Evolutionary conservation across 1,284 basidiomycete species (phyloP).

Genomic region (Boletus sp.): DNA sequence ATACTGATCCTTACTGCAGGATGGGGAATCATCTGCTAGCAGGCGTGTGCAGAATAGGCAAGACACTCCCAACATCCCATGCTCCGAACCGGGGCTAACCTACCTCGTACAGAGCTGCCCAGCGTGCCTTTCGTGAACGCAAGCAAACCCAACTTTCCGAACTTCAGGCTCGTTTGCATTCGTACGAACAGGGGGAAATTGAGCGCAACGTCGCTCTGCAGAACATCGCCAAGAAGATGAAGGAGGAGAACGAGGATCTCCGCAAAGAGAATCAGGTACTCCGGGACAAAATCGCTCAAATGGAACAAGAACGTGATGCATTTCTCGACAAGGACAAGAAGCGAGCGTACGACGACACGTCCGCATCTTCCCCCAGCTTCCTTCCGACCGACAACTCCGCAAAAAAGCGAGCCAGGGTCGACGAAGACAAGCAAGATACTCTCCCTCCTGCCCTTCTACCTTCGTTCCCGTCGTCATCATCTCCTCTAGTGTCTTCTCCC

Average conservation of each 20-base stretch:
- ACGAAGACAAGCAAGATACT: constrained; percentile 32
- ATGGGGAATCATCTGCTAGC: constrained; percentile 51
- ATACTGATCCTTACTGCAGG: constrained; percentile 28
- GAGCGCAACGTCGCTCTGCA: constrained; percentile 86
- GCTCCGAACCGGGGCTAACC: constrained; percentile 5
- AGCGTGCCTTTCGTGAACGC: constrained; percentile 87
- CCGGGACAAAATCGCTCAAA: constrained; percentile 53
- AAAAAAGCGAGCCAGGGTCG: constrained; percentile 43
- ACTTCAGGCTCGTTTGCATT: constrained; percentile 80
- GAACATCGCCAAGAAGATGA: constrained; percentile 79
- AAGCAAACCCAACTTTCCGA: constrained; percentile 90
- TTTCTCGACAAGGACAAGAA: constrained; percentile 45
- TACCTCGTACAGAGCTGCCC: constrained; percentile 62
- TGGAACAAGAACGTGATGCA: constrained; percentile 44
- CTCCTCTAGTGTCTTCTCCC: constrained; percentile 19
- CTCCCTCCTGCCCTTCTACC: constrained; percentile 30
- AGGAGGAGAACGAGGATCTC: constrained; percentile 82
- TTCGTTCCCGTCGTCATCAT: constrained; percentile 19
- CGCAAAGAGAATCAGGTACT: constrained; percentile 59
- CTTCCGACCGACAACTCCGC: constrained; percentile 16
- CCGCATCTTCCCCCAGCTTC: constrained; percentile 28
- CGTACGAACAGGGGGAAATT: constrained; percentile 87
- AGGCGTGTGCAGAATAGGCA: constrained; percentile 75
- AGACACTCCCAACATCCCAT: constrained; percentile 12
- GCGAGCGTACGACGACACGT: constrained; percentile 51